Evolutionary conservation across 2,329 filamentous ascomycete genomes (phyloP).

Genomic region (Trichophyton verrucosum): DNA sequence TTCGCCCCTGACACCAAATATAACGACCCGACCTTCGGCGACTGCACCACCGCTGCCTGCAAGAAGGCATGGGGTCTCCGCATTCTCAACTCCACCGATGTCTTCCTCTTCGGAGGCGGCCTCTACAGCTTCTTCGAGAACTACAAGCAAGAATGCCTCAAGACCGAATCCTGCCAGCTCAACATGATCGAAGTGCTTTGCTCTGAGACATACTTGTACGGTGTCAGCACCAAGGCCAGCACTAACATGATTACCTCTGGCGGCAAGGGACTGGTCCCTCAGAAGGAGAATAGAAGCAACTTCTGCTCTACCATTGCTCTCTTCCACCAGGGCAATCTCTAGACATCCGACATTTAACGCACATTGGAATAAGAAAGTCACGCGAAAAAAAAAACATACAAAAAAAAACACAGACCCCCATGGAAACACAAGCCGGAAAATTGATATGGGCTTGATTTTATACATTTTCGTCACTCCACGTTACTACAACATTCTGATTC

Average conservation of each 20-base stretch:
- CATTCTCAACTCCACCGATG: constrained; percentile 52
- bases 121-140: constrained; percentile 78
- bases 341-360: background rate
- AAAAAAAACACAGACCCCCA: background rate
- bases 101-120: constrained; percentile 60
- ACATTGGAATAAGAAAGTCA: too few relatives aligned
- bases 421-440: background rate
- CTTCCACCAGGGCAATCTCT: constrained; percentile 24
- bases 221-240: constrained; percentile 61
- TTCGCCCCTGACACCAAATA: constrained; percentile 27
- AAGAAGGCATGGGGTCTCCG: constrained; percentile 68
- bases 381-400: background rate
- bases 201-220: constrained; percentile 48
- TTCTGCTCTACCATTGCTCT: constrained; percentile 35
- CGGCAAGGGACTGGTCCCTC: constrained; percentile 25
- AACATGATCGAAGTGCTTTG: constrained; percentile 65
- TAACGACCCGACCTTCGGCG: constrained; percentile 41
- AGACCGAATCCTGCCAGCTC: constrained; percentile 57
- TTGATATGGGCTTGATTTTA: background rate
- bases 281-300: constrained; percentile 31
- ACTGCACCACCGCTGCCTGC: constrained; percentile 46
- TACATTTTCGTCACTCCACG: too few relatives aligned
- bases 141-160: constrained; percentile 59
- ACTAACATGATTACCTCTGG: constrained; percentile 55
- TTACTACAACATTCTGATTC: too few relatives aligned